Conservation (phyloP, 2,329 filamentous ascomycete genomes). For the Aspergillus sp. region DNA sequence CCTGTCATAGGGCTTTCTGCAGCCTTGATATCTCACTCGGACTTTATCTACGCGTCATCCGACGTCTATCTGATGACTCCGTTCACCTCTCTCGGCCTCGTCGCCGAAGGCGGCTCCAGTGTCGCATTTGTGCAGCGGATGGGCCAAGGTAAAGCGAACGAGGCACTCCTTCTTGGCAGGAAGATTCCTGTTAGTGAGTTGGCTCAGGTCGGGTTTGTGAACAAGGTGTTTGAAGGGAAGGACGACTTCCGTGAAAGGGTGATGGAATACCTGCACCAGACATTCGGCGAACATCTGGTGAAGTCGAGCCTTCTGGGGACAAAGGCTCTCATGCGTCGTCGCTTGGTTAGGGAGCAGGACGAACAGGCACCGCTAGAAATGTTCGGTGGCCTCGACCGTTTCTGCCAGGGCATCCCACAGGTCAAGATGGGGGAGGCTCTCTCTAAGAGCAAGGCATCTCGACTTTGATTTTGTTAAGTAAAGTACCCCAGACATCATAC, state of each 20-base stretch:
- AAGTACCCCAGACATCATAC: too few relatives aligned
- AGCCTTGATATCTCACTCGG: conserved; percentile 70
- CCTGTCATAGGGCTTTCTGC: conserved; percentile 77
- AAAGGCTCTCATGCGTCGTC: conserved; percentile 1
- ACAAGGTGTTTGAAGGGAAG: conserved; percentile 52
- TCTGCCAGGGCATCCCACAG: conserved; percentile 3
- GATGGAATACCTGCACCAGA: neutral
- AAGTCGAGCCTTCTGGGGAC: conserved; percentile 1
- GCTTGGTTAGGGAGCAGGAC: neutral
- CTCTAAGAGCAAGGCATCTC: too few relatives aligned
- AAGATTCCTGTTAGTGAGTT: conserved; percentile 66
- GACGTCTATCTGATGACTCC: conserved; percentile 75
- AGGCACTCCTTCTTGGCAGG: conserved; percentile 78
- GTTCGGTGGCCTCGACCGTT: neutral
- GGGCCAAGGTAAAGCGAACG: conserved; percentile 64
- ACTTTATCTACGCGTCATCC: conserved; percentile 78
- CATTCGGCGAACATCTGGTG: conserved; percentile 1
- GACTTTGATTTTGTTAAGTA: too few relatives aligned
- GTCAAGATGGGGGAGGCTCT: neutral
- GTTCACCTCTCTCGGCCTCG: conserved; percentile 76
- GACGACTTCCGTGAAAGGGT: neutral
- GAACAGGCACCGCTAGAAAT: neutral
- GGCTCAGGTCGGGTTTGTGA: conserved; percentile 69
- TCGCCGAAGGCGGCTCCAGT: conserved; percentile 74
- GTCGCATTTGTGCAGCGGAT: conserved; percentile 69